Evolutionary conservation across 129 eudicot genomes (phyloP).

Genomic region (Chrysanthemum lavandulifolium): DNA sequence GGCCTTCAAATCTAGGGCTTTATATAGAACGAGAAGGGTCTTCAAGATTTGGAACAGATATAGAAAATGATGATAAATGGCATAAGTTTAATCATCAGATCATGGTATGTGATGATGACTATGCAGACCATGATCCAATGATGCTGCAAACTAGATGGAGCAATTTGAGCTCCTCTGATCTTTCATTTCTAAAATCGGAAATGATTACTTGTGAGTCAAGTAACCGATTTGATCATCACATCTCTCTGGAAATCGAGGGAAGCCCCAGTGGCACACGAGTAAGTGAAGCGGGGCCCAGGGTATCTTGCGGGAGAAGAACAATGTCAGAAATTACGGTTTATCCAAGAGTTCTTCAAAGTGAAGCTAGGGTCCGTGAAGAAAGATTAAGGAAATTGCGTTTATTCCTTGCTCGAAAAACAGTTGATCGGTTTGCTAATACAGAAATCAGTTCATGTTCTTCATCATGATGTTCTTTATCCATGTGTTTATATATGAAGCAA

Average conservation of each 20-base stretch:
- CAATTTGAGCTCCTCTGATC: slow-evolving; percentile 73
- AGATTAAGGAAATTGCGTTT: slow-evolving; percentile 63
- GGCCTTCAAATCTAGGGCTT: slow-evolving; percentile 41
- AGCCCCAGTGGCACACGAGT: background rate
- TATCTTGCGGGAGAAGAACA: slow-evolving; percentile 40
- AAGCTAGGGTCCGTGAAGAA: slow-evolving; percentile 39
- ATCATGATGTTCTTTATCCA: no score
- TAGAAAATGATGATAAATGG: slow-evolving; percentile 27
- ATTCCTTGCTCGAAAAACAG: slow-evolving; percentile 77
- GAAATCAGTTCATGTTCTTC: slow-evolving; percentile 11
- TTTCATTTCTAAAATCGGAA: slow-evolving; percentile 57
- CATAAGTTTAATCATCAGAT: slow-evolving; percentile 72
- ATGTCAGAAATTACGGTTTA: slow-evolving; percentile 71
- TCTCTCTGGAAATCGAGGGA: slow-evolving; percentile 9
- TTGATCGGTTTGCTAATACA: slow-evolving; percentile 64
- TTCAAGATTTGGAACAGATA: slow-evolving; percentile 44
- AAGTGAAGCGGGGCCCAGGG: slow-evolving; percentile 6
- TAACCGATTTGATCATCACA: slow-evolving; percentile 30
- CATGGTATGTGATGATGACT: slow-evolving; percentile 38
- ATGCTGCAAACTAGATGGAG: slow-evolving; percentile 57
- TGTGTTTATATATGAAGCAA: no score
- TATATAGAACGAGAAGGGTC: slow-evolving; percentile 65
- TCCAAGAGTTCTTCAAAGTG: slow-evolving; percentile 48
- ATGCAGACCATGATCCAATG: slow-evolving; percentile 28
- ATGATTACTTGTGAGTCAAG: slow-evolving; percentile 56